phyloP scores from a whole-genome alignment of 208 protist genomes.

The Phytomonas serpens region DNA sequence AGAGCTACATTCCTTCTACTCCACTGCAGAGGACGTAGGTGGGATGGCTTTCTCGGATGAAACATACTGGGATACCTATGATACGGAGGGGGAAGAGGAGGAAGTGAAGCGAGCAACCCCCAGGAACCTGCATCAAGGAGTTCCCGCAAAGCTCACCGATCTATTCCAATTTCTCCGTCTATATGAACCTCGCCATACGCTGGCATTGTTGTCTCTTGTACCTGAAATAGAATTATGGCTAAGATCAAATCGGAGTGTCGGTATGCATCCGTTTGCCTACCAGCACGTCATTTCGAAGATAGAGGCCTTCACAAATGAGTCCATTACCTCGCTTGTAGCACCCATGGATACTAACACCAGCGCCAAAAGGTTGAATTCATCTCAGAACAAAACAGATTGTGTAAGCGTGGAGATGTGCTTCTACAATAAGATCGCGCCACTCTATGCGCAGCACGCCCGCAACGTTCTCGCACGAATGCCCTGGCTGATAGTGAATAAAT shows the following conservation, averaged over 20 bases:
- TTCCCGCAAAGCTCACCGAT: not conserved
- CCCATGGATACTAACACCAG: not conserved
- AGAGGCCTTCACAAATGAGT: not conserved
- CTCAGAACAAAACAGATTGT: not conserved
- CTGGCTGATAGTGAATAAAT: not conserved
- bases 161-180: not conserved
- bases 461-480: not conserved
- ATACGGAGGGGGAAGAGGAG: not conserved
- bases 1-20: not conserved
- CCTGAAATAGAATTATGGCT: slow-evolving; percentile 22
- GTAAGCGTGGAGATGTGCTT: not conserved
- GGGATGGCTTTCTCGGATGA: not conserved
- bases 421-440: not conserved
- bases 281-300: slow-evolving; percentile 13
- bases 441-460: not conserved
- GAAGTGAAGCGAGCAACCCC: slow-evolving; percentile 5
- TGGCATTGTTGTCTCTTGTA: slow-evolving; percentile 18
- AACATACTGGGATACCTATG: not conserved
- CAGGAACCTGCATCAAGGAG: not conserved
- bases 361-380: not conserved
- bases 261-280: slow-evolving; percentile 23
- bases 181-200: slow-evolving; percentile 10
- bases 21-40: not conserved
- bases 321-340: not conserved
- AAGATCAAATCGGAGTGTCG: slow-evolving; percentile 16